Base-by-base conservation (phyloP, 768 basidiomycete species). In the Trametes coccinea region DNA sequence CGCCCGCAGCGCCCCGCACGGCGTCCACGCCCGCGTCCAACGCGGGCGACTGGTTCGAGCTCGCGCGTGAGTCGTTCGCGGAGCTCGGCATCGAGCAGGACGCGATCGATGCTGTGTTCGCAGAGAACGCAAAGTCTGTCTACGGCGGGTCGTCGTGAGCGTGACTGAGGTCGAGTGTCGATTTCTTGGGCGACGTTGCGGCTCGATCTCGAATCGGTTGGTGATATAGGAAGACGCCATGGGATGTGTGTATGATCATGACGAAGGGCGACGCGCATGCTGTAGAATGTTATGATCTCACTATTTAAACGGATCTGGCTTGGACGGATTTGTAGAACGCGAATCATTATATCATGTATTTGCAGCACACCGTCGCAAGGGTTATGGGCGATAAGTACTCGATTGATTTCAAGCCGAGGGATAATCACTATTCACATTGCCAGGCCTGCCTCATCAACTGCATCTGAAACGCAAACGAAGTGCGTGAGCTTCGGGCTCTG, bases 11-110 rank as follows among this genome's bases (percentile, higher is more conserved):
- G 10, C 63, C 56, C 8, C 17, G 61, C 9, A 58, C 63, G 37
- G 50, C 58, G n/a, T 74, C 77, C 4, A 77, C 79, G 2, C 77
- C 77, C 29, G 77, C 78, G 30, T 83, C 84, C 3, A 78, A 78
- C 49, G 81, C 84, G 2, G 81, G 80, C 40, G 84, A 87, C 62
- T 94, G 92, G 92, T 94, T 92, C 67, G 87, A 86, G 66, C 82
- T 93, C 56, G 89, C 90, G 10, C 81, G 88, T 64, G 91, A 90
- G 69, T 86, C 86, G 1, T 81, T 93, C 60, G 84, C 89, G 30
- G 92, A 93, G 73, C 77, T 93, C 48, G 89, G 86, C 6, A 79
- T 90, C 48, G 92, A 93, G 53, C 90, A 91, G 72, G 85, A 86
- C 37, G 84, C 81, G 27, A 78, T 94, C 60, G 86, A 94, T 69